Percentiles rank a stretch among this genome's conserved stretches.
Evolutionary conservation across 2,329 filamentous ascomycete genomes (phyloP).

Genomic region (Fusarium chlamydosporum): DNA sequence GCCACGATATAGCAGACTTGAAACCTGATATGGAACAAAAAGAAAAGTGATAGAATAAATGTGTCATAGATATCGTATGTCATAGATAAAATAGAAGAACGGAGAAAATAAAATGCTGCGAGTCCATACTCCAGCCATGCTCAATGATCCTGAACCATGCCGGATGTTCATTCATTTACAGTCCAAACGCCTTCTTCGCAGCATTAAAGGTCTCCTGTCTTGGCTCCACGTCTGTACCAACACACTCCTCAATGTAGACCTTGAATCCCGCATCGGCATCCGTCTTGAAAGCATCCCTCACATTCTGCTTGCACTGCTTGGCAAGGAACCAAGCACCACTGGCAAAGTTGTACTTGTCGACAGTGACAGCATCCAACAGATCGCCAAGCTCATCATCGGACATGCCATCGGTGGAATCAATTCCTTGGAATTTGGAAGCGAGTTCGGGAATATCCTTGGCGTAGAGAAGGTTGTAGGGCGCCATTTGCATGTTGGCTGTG

Average conservation of each 20-base stretch:
- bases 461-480: constrained; percentile 62
- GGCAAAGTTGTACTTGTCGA: constrained; percentile 68
- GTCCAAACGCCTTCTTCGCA: constrained; percentile 64
- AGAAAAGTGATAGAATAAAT: too few relatives aligned
- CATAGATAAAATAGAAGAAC: too few relatives aligned
- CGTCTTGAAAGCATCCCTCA: constrained; percentile 54
- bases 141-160: background rate
- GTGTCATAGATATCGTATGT: too few relatives aligned
- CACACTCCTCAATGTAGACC: constrained; percentile 63
- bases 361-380: constrained; percentile 61
- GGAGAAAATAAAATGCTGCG: too few relatives aligned
- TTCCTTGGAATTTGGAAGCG: constrained; percentile 52
- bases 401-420: constrained; percentile 49
- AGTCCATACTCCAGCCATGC: background rate
- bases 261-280: constrained; percentile 60
- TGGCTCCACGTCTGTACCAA: constrained; percentile 55
- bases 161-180: constrained; percentile 38
- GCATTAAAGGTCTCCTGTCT: constrained; percentile 59
- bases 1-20: too few relatives aligned
- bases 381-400: constrained; percentile 54
- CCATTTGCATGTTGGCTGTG: constrained; percentile 71
- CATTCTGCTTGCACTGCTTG: constrained; percentile 58
- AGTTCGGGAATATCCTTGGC: constrained; percentile 61
- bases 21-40: too few relatives aligned
- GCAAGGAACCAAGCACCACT: constrained; percentile 66